Evolutionary conservation across 23 red algal genomes (phyloP).

Genomic region (Cyanidioschyzon merolae): DNA sequence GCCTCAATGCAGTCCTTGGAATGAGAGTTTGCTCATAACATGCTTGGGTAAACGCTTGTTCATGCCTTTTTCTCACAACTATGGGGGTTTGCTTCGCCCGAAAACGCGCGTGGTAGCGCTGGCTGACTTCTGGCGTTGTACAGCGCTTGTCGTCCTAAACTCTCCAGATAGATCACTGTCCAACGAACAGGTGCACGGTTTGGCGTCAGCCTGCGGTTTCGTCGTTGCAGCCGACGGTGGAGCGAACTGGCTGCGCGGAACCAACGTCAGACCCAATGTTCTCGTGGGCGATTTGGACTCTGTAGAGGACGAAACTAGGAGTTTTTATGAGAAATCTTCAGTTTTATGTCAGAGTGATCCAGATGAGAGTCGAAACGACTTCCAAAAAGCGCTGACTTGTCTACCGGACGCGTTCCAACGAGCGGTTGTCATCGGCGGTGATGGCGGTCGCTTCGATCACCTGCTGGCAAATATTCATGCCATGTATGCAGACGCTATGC

Average conservation of each 20-base stretch:
- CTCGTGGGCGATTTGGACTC: slow-evolving; percentile 28
- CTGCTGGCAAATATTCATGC: slow-evolving; percentile 25
- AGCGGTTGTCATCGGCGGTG: slow-evolving; percentile 11
- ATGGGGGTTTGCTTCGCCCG: slow-evolving; percentile 1
- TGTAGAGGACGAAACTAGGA: neutral
- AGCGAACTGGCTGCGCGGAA: neutral
- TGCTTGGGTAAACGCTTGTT: no score
- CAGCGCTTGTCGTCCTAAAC: neutral
- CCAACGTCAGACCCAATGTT: neutral
- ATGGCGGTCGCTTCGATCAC: slow-evolving; percentile 27
- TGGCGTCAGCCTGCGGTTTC: neutral
- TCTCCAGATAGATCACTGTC: neutral
- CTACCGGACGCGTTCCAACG: neutral
- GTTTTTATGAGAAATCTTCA: neutral
- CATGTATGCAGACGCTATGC: neutral
- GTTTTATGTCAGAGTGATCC: neutral
- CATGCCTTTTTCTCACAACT: neutral
- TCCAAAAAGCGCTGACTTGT: slow-evolving; percentile 17
- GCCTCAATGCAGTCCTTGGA: no score
- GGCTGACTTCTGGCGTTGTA: neutral
- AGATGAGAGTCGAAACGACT: slow-evolving; percentile 18
- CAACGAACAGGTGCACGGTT: neutral
- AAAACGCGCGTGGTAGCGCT: neutral
- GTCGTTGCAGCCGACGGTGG: slow-evolving; percentile 4
- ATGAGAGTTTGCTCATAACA: no score